Evolutionary conservation across 805 yeast species (phyloP), one percentile per base, ranked within the genome.

Genomic region (Suhomyces prunicola): DNA sequence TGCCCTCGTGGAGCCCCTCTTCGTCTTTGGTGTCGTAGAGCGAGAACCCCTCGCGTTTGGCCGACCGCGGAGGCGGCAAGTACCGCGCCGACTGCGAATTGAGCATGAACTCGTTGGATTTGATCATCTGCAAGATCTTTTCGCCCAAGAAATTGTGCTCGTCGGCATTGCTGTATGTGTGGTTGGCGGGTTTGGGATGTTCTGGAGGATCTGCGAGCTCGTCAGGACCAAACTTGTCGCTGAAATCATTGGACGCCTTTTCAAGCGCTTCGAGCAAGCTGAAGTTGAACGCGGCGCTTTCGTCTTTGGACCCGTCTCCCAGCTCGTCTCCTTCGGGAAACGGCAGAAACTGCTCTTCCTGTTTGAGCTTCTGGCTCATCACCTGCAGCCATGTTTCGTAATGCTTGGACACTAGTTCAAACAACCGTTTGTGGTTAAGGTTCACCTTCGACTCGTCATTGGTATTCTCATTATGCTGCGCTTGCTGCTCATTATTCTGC

Each of bases 301-400:
- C 50, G 46, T 54, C 50, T 48, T 47, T 48, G 48, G 53, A 51
- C 13, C 46, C 31, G 4, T 23, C 44, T 2, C 33, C 23, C n/a
- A 44, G 5, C 29, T 42, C 49, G 22, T 58, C 58, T 39, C 63
- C 71, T 4, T 50, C 50, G 7, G 72, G 73, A 44, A 69, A 66
- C 8, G 73, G 72, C 64, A 61, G 66, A 47, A 56, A 69, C 40
- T 60, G 52, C 19, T 61, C 69, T 24, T 62, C 67, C 13, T 62
- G 65, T 19, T 58, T 60, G 33, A 62, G 61, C 50, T 61, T 68
- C 39, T 59, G 59, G 50, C 61, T 64, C 57, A 70, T 62, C 33
- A 65, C 66, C 27, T 67, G 66, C 62, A 64, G 74, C 78, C 78
- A 74, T 10, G 65, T 59, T 33, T 72, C 73, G 52, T 74, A 74